Evolutionary conservation across 768 basidiomycete species (phyloP).

Genomic region (Leccinellum albellum): DNA sequence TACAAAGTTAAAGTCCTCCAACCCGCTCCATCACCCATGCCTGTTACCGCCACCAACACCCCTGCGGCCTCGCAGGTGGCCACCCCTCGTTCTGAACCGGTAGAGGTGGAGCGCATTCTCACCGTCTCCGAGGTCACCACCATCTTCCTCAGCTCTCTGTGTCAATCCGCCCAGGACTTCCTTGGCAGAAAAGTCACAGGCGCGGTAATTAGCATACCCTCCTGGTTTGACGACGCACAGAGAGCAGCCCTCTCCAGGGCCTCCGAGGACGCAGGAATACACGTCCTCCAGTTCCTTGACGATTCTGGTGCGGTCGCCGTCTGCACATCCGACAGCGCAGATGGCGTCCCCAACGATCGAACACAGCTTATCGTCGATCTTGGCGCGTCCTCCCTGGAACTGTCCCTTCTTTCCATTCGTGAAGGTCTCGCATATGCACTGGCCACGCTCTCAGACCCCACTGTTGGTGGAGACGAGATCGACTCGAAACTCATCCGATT

Average conservation of each 20-base stretch:
- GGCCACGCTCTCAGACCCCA: conserved; percentile 42
- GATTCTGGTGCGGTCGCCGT: conserved; percentile 74
- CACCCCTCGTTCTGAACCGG: conserved; percentile 73
- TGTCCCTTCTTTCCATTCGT: conserved; percentile 69
- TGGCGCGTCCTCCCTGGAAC: conserved; percentile 66
- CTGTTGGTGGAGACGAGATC: conserved; percentile 65
- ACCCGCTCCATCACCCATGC: conserved; percentile 68
- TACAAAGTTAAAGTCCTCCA: conserved; percentile 82
- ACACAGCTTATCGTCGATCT: conserved; percentile 81
- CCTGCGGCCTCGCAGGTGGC: conserved; percentile 65
- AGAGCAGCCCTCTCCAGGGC: conserved; percentile 68
- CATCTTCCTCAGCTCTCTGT: conserved; percentile 80
- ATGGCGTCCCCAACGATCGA: conserved; percentile 52
- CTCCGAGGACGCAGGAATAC: conserved; percentile 75
- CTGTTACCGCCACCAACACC: conserved; percentile 52
- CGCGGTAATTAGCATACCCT: conserved; percentile 80
- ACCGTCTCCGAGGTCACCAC: conserved; percentile 81
- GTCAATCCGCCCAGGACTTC: conserved; percentile 88
- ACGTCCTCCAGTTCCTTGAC: conserved; percentile 82
- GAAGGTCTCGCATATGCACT: conserved; percentile 70
- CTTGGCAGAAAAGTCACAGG: conserved; percentile 74
- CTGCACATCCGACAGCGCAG: conserved; percentile 45
- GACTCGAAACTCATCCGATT: conserved; percentile 83
- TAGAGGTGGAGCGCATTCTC: conserved; percentile 61
- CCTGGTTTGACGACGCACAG: conserved; percentile 69